These are phyloP conservation scores for Lactifluus rugatus DNA, from an alignment of 768 basidiomycete species.

Conservation along the genomic window DNA sequence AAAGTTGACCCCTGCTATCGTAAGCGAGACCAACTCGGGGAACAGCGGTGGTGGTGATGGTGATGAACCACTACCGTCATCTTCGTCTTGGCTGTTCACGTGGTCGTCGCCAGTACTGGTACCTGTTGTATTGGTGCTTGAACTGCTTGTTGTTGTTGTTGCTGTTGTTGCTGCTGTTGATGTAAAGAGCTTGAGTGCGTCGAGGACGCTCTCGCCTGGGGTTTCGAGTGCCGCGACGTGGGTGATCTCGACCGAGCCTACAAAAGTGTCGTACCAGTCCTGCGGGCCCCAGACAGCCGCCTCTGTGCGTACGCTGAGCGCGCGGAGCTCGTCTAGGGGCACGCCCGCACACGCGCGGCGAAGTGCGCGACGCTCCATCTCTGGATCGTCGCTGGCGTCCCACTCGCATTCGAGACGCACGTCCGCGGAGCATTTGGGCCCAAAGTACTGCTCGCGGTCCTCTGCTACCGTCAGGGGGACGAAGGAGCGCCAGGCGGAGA, in stretches of 20 bases:
- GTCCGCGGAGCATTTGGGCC: neutral
- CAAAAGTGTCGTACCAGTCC: conserved; percentile 8
- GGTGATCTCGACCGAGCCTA: conserved; percentile 1
- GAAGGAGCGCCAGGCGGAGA: conserved; percentile 10
- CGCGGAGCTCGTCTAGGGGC: conserved; percentile 4
- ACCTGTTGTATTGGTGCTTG: neutral
- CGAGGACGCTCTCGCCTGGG: conserved; percentile 8
- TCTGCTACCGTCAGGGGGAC: neutral
- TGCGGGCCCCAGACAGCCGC: conserved; percentile 2
- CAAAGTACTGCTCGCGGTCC: conserved; percentile 7
- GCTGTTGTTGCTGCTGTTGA: neutral
- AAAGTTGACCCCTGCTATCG: conserved; percentile 6
- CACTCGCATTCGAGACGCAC: conserved; percentile 12
- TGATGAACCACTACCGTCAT: neutral
- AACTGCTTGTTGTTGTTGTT: neutral
- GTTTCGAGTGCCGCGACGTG: conserved; percentile 5
- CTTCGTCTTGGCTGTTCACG: too few species aligned
- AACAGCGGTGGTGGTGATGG: neutral
- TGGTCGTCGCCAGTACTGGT: neutral
- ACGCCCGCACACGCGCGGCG: neutral
- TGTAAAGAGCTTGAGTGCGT: neutral
- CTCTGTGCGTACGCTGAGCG: neutral
- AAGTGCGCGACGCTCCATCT: conserved; percentile 6
- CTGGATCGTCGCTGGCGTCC: conserved; percentile 7
- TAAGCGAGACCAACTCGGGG: conserved; percentile 9